Percentiles rank a stretch among this genome's conserved stretches.
phyloP scores from a whole-genome alignment of 768 basidiomycete genomes.

The Russula ochroleuca region DNA sequence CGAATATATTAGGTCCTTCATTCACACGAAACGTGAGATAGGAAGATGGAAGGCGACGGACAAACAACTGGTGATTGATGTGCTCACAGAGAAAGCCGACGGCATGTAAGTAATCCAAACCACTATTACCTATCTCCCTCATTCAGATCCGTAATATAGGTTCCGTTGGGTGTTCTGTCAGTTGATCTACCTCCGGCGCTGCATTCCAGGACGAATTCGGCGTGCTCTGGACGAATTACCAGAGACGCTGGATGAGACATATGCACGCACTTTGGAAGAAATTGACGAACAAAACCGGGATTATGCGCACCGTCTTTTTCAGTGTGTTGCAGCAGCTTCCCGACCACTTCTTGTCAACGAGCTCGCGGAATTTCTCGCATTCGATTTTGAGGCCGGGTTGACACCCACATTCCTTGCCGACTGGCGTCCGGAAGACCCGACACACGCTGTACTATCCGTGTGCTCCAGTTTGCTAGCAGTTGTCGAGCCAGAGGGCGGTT shows the following conservation, averaged over 20 bases:
- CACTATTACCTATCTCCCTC: background rate
- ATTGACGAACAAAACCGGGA: background rate
- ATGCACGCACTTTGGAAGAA: background rate
- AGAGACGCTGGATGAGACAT: constrained; percentile 2
- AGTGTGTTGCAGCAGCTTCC: background rate
- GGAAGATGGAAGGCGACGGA: background rate
- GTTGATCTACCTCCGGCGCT: background rate
- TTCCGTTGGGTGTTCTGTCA: constrained; percentile 14
- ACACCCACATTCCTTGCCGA: background rate
- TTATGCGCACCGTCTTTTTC: constrained; percentile 9
- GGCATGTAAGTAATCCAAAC: background rate
- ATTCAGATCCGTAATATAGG: background rate
- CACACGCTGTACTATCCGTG: background rate
- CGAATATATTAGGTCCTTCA: background rate
- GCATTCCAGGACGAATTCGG: background rate
- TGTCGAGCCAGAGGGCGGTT: background rate
- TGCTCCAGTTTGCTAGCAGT: constrained; percentile 11
- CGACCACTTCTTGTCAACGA: constrained; percentile 6
- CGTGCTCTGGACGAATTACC: background rate
- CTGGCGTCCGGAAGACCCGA: constrained; percentile 9
- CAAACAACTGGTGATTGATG: background rate
- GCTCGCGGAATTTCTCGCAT: constrained; percentile 9
- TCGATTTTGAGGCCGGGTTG: background rate
- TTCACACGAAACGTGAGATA: background rate
- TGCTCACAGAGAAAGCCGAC: background rate